Evolutionary conservation across 2,329 filamentous ascomycete genomes (phyloP).

Genomic region (Amauroascus niger): DNA sequence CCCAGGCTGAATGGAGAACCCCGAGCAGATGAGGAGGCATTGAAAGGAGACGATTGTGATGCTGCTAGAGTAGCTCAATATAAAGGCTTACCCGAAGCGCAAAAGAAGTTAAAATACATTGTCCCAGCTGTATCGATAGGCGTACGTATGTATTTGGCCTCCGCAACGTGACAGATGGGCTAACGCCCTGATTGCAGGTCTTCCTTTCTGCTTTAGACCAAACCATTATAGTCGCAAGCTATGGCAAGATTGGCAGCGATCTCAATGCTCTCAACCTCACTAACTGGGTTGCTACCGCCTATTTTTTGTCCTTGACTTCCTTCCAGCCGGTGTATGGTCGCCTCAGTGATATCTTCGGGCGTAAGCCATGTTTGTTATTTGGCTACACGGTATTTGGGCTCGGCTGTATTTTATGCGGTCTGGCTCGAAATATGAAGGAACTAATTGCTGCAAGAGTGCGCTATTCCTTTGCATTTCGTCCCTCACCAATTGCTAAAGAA

Average conservation of each 20-base stretch:
- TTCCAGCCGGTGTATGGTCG: constrained; percentile 68
- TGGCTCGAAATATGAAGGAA: constrained; percentile 55
- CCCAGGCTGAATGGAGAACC: constrained; percentile 16
- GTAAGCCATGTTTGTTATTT: constrained; percentile 56
- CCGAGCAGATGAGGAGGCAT: constrained; percentile 17
- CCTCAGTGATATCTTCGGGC: constrained; percentile 60
- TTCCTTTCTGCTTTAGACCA: constrained; percentile 67
- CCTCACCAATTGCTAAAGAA: constrained; percentile 25
- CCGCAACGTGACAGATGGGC: constrained; percentile 8
- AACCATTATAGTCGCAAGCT: constrained; percentile 67
- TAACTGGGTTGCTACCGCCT: constrained; percentile 61
- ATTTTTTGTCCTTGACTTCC: constrained; percentile 64
- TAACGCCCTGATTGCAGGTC: constrained; percentile 39
- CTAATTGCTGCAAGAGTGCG: constrained; percentile 53
- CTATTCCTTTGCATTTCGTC: constrained; percentile 13
- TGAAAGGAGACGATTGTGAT: constrained; percentile 28
- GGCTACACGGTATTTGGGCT: constrained; percentile 55
- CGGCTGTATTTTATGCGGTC: constrained; percentile 53
- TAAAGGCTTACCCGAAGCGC: constrained; percentile 42
- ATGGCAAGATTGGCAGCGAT: constrained; percentile 67
- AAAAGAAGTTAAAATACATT: constrained; percentile 46
- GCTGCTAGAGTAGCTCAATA: constrained; percentile 27
- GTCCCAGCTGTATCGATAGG: constrained; percentile 54
- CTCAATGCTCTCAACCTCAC: constrained; percentile 64
- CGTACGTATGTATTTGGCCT: constrained; percentile 35